Evolutionary conservation across 331 rosid species (phyloP), one percentile per base, ranked within the genome.

Genomic region (Acacia concinna): DNA sequence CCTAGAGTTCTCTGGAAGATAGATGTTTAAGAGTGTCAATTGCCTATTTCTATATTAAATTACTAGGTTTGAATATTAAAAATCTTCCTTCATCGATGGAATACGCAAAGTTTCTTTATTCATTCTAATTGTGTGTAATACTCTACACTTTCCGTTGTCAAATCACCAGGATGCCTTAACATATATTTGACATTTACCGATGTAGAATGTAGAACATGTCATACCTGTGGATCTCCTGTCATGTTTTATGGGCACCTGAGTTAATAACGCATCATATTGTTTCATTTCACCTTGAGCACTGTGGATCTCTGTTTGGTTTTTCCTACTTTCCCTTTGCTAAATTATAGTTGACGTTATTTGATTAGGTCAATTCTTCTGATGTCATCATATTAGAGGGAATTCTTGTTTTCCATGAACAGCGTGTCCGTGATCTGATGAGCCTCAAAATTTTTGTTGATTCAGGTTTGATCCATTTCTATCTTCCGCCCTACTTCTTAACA

Each of bases 391-490:
- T 92, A 88, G 98, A 95, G 85, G 98, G 98, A 67, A 95, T 95
- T 90, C 92, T 95, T 66, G 97, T 95, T 68, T 95, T 95, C 88
- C 98, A 95, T 71, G 98, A 95, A 56, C 98, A 90, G 70, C 90
- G 85, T 38, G 96, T 95, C 12, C 97, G 98, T 34, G 89, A 87
- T 84, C 84, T 95, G 75, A 95, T 95, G 98, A 91, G 87, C 86
- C 93, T 92, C 91, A 95, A 95, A 90, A 95, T 95, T 77, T 95
- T 95, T 88, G 98, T 92, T 59, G 97, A 95, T 73, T 81, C 97
- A 86, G 98, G 98, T 95, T 75, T 78, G 75, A 52, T 20, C 69
- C 27, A 41, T 57, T 75, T 75, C 59, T 44, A 46, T 82, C 69
- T 49, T 21, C 52, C 6, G 7, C 68, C 15, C 35, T 56, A 56